These are phyloP conservation scores for Ceratobasidium sp. DNA, from an alignment of 1,284 basidiomycete species.

Conservation along the genomic window DNA sequence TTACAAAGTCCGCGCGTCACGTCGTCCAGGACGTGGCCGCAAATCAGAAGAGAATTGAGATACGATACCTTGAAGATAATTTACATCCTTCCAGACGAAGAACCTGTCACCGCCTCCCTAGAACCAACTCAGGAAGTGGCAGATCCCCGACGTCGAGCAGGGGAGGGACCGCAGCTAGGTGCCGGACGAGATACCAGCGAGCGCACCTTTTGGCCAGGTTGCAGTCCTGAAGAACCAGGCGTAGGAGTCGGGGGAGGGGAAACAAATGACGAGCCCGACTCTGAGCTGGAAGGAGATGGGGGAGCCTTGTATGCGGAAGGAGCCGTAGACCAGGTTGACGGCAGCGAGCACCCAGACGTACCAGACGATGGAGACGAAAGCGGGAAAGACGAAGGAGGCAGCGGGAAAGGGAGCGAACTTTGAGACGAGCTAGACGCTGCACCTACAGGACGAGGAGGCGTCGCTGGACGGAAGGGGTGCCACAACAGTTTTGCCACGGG, in stretches of 20 bases:
- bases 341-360: conserved; percentile 19
- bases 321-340: background rate
- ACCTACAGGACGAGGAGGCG: conserved; percentile 8
- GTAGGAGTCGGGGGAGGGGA: conserved; percentile 35
- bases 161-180: conserved; percentile 2
- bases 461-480: conserved; percentile 29
- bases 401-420: background rate
- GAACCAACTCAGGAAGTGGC: background rate
- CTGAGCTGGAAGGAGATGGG: conserved; percentile 19
- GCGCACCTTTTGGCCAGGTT: conserved; percentile 11
- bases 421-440: background rate
- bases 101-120: background rate
- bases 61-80: conserved; percentile 7
- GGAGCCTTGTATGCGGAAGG: conserved; percentile 16
- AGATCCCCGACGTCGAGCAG: conserved; percentile 21
- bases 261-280: conserved; percentile 36
- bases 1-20: conserved; percentile 14
- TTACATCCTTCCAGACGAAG: background rate
- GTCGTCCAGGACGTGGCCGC: conserved; percentile 27
- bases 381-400: conserved; percentile 25
- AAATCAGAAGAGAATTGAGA: conserved; percentile 8
- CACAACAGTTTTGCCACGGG: background rate
- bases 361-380: conserved; percentile 6
- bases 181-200: conserved; percentile 11
- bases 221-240: conserved; percentile 5